Conservation (phyloP, 2,329 filamentous ascomycete genomes). For the Hypoxylon sp. region DNA sequence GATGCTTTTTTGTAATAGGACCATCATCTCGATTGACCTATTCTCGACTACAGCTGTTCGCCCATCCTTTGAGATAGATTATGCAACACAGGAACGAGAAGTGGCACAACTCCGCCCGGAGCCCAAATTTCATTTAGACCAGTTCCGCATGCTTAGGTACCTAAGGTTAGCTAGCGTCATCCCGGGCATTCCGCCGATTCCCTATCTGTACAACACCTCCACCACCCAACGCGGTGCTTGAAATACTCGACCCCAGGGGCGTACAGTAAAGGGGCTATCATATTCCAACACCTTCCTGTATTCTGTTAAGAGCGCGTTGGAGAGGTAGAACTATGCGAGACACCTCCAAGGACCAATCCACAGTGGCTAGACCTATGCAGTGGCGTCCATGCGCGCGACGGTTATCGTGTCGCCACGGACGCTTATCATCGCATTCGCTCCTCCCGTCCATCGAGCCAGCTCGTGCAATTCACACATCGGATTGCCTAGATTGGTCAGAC, state of each 20-base stretch:
- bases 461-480: slow-evolving; percentile 68
- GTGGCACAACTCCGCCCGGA: not conserved
- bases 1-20: not conserved
- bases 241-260: slow-evolving; percentile 1
- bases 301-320: not conserved
- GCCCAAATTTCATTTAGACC: not conserved
- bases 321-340: not conserved
- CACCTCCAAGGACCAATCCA: not conserved
- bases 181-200: not conserved
- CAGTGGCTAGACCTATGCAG: not conserved
- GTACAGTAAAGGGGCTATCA: not conserved
- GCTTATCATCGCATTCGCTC: slow-evolving; percentile 51
- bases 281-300: not conserved
- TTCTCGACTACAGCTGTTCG: not conserved
- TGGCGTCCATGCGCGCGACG: not conserved
- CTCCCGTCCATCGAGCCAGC: slow-evolving; percentile 68
- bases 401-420: not conserved
- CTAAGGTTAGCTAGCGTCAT: not conserved
- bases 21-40: not conserved
- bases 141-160: not conserved
- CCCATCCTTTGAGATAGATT: not conserved
- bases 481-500: slow-evolving; percentile 51
- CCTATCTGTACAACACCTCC: not conserved
- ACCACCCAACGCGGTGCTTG: not conserved
- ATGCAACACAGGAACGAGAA: not conserved